Conservation (phyloP, 2,329 filamentous ascomycete species). For the Dichotomopilus funicola region DNA sequence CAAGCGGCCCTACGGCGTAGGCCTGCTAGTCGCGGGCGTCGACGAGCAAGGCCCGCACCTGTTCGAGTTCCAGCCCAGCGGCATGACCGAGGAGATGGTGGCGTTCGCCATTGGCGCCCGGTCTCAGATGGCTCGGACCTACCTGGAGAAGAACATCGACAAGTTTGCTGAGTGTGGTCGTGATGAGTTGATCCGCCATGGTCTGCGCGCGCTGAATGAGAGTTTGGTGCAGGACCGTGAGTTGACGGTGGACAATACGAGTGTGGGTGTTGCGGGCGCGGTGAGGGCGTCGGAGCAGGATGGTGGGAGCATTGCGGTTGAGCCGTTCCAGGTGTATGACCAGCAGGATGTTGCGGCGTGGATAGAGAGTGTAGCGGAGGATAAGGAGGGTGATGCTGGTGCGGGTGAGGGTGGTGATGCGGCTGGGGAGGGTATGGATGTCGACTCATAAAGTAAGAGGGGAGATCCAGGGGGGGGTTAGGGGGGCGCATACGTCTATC, state of each 20-base stretch:
- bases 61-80: conserved; percentile 95
- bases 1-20: conserved; percentile 92
- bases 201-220: conserved; percentile 86
- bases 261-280: conserved; percentile 74
- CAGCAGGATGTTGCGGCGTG: conserved; percentile 79
- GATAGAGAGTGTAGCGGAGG: conserved; percentile 66
- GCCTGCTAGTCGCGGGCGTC: conserved; percentile 84
- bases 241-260: conserved; percentile 94
- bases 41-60: conserved; percentile 92
- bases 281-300: conserved; percentile 32
- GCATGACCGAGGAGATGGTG: conserved; percentile 94
- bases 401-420: conserved; percentile 31
- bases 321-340: conserved; percentile 87
- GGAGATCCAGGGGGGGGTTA: too few species aligned
- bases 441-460: conserved; percentile 24
- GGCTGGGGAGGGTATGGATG: conserved; percentile 29
- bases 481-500: too few species aligned
- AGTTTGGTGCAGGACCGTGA: conserved; percentile 95
- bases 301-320: conserved; percentile 50
- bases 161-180: conserved; percentile 67
- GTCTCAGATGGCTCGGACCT: conserved; percentile 96
- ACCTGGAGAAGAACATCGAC: conserved; percentile 87
- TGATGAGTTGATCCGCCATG: conserved; percentile 87
- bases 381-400: conserved; percentile 40
- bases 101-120: conserved; percentile 94